These are phyloP conservation scores for Ascosphaera aggregata DNA, from an alignment of 2,329 filamentous ascomycete species.

Conservation along the genomic window DNA sequence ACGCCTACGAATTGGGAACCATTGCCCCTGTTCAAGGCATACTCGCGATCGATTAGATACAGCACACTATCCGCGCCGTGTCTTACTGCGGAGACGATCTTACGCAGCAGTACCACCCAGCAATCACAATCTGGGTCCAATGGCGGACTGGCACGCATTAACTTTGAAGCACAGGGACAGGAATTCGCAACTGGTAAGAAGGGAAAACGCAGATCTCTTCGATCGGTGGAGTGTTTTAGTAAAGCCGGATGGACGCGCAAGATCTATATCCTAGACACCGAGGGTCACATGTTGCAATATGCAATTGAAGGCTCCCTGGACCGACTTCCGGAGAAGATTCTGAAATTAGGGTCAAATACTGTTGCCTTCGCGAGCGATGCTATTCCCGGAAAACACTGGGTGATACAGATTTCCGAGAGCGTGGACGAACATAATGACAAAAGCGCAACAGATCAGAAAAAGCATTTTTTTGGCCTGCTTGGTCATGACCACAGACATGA, in stretches of 20 bases:
- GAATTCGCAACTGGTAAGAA: conserved; percentile 9
- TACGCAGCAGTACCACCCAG: conserved; percentile 27
- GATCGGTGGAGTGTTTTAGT: conserved; percentile 15
- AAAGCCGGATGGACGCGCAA: conserved; percentile 21
- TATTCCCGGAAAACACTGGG: conserved; percentile 25
- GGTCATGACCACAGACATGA: conserved; percentile 12
- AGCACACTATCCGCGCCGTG: conserved; percentile 44
- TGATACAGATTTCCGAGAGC: conserved; percentile 22
- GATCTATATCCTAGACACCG: conserved; percentile 21
- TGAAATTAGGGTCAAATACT: conserved; percentile 21
- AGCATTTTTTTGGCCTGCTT: conserved; percentile 17
- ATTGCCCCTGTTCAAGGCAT: conserved; percentile 67
- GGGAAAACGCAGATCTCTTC: conserved; percentile 15
- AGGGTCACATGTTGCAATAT: conserved; percentile 24
- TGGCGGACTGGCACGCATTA: conserved; percentile 5
- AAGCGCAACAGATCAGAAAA: conserved; percentile 10
- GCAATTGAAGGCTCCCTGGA: conserved; percentile 20
- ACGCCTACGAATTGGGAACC: conserved; percentile 29
- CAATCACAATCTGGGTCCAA: conserved; percentile 8
- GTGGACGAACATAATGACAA: conserved; percentile 11
- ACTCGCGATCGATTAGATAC: conserved; percentile 60
- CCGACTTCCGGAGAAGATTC: conserved; percentile 23
- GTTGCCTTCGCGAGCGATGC: conserved; percentile 26
- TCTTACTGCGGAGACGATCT: conserved; percentile 43
- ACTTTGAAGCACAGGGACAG: conserved; percentile 3